phyloP scores from a whole-genome alignment of 257 asterid species.

The Petrea volubilis region DNA sequence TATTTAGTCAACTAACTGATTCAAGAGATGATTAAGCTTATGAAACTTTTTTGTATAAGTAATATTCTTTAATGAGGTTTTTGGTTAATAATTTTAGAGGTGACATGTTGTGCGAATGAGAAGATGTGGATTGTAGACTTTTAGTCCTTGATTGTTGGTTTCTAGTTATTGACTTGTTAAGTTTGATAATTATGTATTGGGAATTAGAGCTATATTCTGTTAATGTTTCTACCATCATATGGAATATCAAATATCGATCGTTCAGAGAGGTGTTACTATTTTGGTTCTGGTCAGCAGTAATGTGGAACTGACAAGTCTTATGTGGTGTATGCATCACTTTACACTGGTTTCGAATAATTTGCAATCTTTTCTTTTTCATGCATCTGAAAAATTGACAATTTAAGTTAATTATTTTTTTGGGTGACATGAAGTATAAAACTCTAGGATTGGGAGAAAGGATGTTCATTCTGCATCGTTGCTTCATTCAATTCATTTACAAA shows the following conservation, averaged over 20 bases:
- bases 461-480: conserved; percentile 1
- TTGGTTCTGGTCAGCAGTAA: background rate
- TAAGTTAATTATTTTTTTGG: background rate
- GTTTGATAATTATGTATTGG: background rate
- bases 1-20: background rate
- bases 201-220: background rate
- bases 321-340: background rate
- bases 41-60: background rate
- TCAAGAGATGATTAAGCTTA: background rate
- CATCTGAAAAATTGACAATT: background rate
- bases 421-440: background rate
- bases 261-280: background rate
- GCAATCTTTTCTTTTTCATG: background rate
- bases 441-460: background rate
- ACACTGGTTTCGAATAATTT: background rate
- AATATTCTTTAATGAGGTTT: background rate
- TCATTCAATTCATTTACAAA: background rate
- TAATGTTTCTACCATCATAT: background rate
- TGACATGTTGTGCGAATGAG: background rate
- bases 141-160: background rate
- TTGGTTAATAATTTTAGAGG: background rate
- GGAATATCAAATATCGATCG: background rate
- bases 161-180: background rate
- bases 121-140: background rate
- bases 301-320: background rate